Evolutionary conservation across 2,329 filamentous ascomycete species (phyloP), one percentile per base, ranked within the genome.

Genomic region (Stenocarpella maydis): DNA sequence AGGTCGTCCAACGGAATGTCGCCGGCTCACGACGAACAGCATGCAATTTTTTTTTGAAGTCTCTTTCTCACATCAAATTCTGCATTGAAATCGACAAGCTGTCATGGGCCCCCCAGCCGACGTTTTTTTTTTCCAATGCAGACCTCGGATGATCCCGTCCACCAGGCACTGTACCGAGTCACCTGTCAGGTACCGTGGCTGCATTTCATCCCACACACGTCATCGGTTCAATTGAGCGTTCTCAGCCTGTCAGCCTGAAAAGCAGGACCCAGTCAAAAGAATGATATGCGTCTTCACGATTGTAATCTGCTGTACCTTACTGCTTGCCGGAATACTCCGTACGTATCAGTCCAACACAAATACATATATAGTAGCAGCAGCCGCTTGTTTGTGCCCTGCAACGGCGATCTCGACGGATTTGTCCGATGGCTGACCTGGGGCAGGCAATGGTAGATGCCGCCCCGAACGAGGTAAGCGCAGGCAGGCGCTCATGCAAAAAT

Each of bases 401-500:
- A 47, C 17, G 64, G n/a, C 24, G 41, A 58, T 67, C 31, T 49
- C 21, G 15, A 50, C 65, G 65, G 54, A 24, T 58, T n/a, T 50
- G 43, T n/a, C 65, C 65, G 65, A 50, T 19, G 28, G 28, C 28
- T 43, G 65, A 10, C 64, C 41, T 49, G 52, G 52, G n/a, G 52
- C 37, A 24, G 49, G 63, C 49, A 54, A 21, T 43, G 50, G 39
- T 9, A 45, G 52, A 54, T 54, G 53, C 28, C 41, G 37, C 54
- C 43, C 52, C 65, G 19, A 28, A 53, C 39, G 34, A 58, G 65
- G 53, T 52, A 67, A 58, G 65, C 37, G 53, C 65, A 49, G 43
- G 53, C 65, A 49, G 43, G 43, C 58, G 52, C 52, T 67, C 65
- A 49, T 67, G 52, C 65, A 52, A 67, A 58, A 58, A 49, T 31